Evolutionary conservation across 2,329 filamentous ascomycete species (phyloP).

Genomic region (Paracamarosporium sp.): DNA sequence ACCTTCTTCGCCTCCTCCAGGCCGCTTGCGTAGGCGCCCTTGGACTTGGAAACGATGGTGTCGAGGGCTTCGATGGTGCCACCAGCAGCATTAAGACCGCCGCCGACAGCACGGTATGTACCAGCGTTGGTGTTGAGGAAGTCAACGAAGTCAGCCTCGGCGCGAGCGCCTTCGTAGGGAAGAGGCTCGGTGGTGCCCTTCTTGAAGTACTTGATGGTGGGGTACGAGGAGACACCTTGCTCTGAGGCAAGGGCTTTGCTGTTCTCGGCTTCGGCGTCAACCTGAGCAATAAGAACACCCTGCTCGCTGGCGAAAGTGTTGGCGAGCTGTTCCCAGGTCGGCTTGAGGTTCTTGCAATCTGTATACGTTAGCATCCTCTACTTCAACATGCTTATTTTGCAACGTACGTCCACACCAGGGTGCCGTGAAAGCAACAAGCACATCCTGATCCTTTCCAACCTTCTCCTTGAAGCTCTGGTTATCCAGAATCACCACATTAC

Average conservation of each 20-base stretch:
- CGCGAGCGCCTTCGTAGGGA: conserved; percentile 76
- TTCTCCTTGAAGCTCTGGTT: conserved; percentile 78
- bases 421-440: conserved; percentile 95
- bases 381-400: conserved; percentile 17
- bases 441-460: conserved; percentile 85
- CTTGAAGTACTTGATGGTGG: conserved; percentile 97
- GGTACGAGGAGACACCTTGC: conserved; percentile 84
- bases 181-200: conserved; percentile 77
- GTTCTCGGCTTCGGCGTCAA: conserved; percentile 89
- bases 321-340: conserved; percentile 87
- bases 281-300: conserved; percentile 87
- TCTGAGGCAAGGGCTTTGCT: conserved; percentile 78
- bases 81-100: conserved; percentile 77
- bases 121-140: conserved; percentile 91
- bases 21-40: conserved; percentile 66
- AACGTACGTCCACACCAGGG: conserved; percentile 97
- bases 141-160: conserved; percentile 75
- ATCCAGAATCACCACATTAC: conserved; percentile 78
- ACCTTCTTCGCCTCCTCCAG: conserved; percentile 75
- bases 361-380: conserved; percentile 11
- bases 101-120: conserved; percentile 82
- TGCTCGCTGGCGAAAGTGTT: conserved; percentile 79
- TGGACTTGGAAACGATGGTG: conserved; percentile 74
- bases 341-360: conserved; percentile 98
- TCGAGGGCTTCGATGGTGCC: conserved; percentile 85